These are phyloP conservation scores for Odonthalia washingtoniensis DNA, from an alignment of 31 red algal species.

Conservation along the genomic window DNA sequence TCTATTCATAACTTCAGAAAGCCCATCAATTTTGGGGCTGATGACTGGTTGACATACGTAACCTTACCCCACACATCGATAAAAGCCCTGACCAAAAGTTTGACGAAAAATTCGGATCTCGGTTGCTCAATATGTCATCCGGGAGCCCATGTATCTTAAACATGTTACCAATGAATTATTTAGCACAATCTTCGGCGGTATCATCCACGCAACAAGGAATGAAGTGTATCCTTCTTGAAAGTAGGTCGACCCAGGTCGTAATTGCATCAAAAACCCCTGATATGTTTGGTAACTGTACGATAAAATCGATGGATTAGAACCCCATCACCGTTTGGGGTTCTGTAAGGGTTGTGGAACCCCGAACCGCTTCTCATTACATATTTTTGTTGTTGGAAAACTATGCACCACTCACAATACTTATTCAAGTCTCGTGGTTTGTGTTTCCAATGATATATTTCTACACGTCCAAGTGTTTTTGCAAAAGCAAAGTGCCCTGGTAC, in stretches of 20 bases:
- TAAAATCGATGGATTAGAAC: neutral
- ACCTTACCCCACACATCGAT: neutral
- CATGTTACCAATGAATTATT: neutral
- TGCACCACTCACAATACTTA: neutral
- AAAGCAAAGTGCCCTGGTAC: neutral
- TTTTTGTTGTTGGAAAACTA: neutral
- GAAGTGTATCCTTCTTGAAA: constrained; percentile 3
- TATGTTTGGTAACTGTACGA: neutral
- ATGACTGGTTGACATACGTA: neutral
- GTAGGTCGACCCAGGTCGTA: neutral
- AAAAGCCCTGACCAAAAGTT: neutral
- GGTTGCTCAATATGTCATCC: neutral
- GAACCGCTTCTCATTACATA: neutral
- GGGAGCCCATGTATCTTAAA: neutral
- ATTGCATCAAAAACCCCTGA: neutral
- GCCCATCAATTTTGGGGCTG: neutral
- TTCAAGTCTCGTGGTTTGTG: neutral
- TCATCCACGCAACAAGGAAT: neutral
- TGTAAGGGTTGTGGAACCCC: neutral
- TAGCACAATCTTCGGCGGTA: neutral
- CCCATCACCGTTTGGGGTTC: neutral
- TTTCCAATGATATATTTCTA: neutral
- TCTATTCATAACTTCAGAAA: neutral
- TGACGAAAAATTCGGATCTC: neutral
- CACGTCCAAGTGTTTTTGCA: neutral